Evolutionary conservation across 2,329 filamentous ascomycete genomes (phyloP).

Genomic region (Penicillium sclerotiorum): DNA sequence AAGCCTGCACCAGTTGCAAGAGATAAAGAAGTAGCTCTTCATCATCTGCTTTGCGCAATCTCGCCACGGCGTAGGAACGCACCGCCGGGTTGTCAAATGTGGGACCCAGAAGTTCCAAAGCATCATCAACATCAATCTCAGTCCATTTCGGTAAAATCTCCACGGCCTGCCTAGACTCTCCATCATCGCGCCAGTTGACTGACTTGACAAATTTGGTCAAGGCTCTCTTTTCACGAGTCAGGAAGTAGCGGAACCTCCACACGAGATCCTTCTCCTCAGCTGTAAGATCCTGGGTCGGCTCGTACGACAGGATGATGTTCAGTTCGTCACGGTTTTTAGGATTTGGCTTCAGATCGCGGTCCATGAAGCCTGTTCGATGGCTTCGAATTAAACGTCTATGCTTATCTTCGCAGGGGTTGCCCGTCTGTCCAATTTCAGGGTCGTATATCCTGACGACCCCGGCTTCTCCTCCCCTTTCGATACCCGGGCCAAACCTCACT

Average conservation of each 20-base stretch:
- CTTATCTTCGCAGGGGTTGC: constrained; percentile 95
- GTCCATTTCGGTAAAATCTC: constrained; percentile 92
- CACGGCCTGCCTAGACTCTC: constrained; percentile 84
- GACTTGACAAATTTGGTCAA: constrained; percentile 98
- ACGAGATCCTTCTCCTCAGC: constrained; percentile 93
- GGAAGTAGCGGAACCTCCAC: constrained; percentile 95
- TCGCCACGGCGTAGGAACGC: constrained; percentile 88
- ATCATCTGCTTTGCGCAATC: constrained; percentile 88
- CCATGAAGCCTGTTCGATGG: constrained; percentile 88
- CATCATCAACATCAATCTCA: constrained; percentile 95
- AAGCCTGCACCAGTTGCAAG: constrained; percentile 88
- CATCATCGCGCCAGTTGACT: constrained; percentile 86
- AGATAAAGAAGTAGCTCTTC: constrained; percentile 89
- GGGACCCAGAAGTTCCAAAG: constrained; percentile 87
- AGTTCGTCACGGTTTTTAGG: constrained; percentile 93
- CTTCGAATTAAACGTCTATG: constrained; percentile 89
- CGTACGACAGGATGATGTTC: constrained; percentile 87
- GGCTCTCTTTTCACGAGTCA: constrained; percentile 87
- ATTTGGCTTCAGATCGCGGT: constrained; percentile 94
- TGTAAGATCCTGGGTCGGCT: constrained; percentile 83
- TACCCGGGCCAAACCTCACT: constrained; percentile 87
- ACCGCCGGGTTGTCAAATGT: constrained; percentile 88
- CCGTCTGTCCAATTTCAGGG: constrained; percentile 82
- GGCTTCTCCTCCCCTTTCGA: constrained; percentile 66
- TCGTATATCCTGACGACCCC: constrained; percentile 83